Evolutionary conservation across 257 asterid species (phyloP), one percentile per base, ranked within the genome.

Genomic region (Datura wrightii): DNA sequence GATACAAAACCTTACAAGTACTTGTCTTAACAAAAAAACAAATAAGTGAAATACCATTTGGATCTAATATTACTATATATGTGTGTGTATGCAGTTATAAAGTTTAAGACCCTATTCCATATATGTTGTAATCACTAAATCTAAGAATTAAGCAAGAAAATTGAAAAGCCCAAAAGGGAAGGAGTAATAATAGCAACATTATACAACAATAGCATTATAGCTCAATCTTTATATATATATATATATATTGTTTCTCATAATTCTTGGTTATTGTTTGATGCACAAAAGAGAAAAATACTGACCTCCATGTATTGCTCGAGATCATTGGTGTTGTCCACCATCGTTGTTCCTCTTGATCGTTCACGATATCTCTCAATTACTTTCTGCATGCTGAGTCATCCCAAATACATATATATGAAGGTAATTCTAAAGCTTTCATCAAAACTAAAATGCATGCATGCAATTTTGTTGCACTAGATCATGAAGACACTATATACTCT

Each of bases 361-460:
- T 87, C 90, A 8, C 83, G 84, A 83, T 94, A 94, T 88, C 86
- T 92, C 88, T 85, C 88, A 24, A 94, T 85, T 16, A 89, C 88
- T 79, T 85, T 89, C 41, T 87, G 91, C 87, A 91, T 90, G 89
- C 98, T 94, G 85, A 69, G 82, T 14, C 19, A 83, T 16, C 4
- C 81, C 71, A 76, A 81, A 83, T 39, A 2, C 74, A 74, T n/a
- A 5, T 69, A 39, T 24, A 24, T 24, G 31, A 24, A 24, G 31
- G 10, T 15, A 8, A 41, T 16, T 41, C 15, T 70, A 69, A 70
- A n/a, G 52, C 31, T 67, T 67, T 67, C 52, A 37, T 18, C 78
- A 67, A 15, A 39, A 10, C 78, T 66, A 24, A 24, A 24, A 24
- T 24, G 31, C 31, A 24, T 24, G 31, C 31, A 24, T 24, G 31